Evolutionary conservation across 352 stramenopile genomes (phyloP).

Genomic region (Globisporangium canariense): DNA sequence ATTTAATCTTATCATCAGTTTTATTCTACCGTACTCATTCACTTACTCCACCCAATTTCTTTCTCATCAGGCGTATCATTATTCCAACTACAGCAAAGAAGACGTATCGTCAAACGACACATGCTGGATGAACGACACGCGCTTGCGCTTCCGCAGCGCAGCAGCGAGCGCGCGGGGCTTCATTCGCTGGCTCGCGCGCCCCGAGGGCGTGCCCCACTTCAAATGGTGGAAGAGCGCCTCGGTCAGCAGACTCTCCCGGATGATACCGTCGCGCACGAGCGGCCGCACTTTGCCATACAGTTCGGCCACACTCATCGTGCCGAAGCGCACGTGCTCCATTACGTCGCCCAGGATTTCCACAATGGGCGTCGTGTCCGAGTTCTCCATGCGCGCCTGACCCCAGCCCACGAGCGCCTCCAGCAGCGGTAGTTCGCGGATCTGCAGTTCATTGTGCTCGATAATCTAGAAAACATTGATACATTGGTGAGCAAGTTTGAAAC

Average conservation of each 20-base stretch:
- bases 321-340: slow-evolving; percentile 83
- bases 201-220: slow-evolving; percentile 76
- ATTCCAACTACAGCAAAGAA: not conserved
- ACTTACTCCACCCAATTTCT: not conserved
- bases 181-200: slow-evolving; percentile 51
- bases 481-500: not conserved
- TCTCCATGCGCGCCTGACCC: slow-evolving; percentile 63
- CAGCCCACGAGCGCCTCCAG: slow-evolving; percentile 80
- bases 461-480: slow-evolving; percentile 23
- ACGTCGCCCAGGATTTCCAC: slow-evolving; percentile 62
- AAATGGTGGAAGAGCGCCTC: slow-evolving; percentile 86
- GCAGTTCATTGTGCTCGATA: slow-evolving; percentile 76
- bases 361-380: slow-evolving; percentile 38
- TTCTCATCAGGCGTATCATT: not conserved
- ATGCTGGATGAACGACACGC: slow-evolving; percentile 86
- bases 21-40: too few species aligned
- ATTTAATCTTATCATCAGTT: slow-evolving; percentile 1
- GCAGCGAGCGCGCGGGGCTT: slow-evolving; percentile 60
- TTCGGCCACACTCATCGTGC: slow-evolving; percentile 85
- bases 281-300: slow-evolving; percentile 83
- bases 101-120: slow-evolving; percentile 64
- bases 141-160: slow-evolving; percentile 77
- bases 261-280: slow-evolving; percentile 60
- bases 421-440: slow-evolving; percentile 77
- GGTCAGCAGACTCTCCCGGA: slow-evolving; percentile 66